Evolutionary conservation across 1,284 basidiomycete genomes (phyloP), one percentile per base, ranked within the genome.

Genomic region (Blastosporella zonata): DNA sequence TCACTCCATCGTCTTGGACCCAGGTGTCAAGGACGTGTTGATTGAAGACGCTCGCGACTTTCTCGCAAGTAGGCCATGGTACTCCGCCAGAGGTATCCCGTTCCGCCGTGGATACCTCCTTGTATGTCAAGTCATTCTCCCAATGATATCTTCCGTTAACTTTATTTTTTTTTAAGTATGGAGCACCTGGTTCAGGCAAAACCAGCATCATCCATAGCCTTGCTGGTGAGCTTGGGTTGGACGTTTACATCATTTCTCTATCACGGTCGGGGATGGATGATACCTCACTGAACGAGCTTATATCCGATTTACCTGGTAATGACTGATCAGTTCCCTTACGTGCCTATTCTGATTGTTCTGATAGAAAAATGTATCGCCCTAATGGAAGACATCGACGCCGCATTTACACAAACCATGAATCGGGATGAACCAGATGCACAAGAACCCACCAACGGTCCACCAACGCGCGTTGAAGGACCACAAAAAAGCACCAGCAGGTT

Each of bases 351-450:
- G 13, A 42, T 50, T 13, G 40, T 48, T 15, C 12, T 41, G 31
- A 18, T 46, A 35, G 73, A 80, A 44, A 72, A 77, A 54, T 86
- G 82, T 55, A 84, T 92, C 49, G 81, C 85, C 0, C 69, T 92
- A 18, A 86, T 92, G 77, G 89, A 92, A 65, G 89, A 89, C 59
- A 84, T 90, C 49, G 87, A 90, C 54, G 86, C 82, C 2, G 84
- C 84, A 0, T 86, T 88, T 63, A 77, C 75, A 31, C 74, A 77
- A 47, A 73, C 73, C 21, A 57, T 87, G 31, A 80, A 71, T 49
- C 79, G 81, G 15, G 71, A 74, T 42, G 55, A 44, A 15, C 46
- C 46, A 15, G 7, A 25, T 21, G 36, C 42, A 37, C 46, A 49
- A 7, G 49, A 49, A 10, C 25, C 25, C 34, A 47, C 29, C 6